A percentile compares a stretch with the other conserved stretches of the same genome.
phyloP scores from a whole-genome alignment of 148 eudicot species.

The Silene conica region DNA sequence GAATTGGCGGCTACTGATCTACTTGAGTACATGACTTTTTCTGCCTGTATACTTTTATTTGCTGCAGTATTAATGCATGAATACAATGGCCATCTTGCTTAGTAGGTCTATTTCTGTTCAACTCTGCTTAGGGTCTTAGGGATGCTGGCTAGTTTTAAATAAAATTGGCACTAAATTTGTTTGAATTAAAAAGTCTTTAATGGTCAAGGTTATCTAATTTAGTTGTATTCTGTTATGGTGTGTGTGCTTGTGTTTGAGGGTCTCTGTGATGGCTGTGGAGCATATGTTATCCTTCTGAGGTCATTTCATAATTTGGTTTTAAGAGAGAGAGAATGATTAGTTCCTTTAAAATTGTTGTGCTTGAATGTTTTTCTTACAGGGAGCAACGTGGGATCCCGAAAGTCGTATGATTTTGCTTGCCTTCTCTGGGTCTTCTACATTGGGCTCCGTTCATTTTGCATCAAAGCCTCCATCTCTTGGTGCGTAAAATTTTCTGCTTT shows the following conservation, averaged over 20 bases:
- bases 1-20: not conserved
- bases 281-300: not conserved
- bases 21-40: not conserved
- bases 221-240: not conserved
- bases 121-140: not conserved
- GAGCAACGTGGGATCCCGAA: slow-evolving; percentile 98
- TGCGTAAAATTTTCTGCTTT: slow-evolving; percentile 17
- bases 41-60: not conserved
- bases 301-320: not conserved
- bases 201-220: not conserved
- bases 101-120: not conserved
- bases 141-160: no score
- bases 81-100: not conserved
- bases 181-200: not conserved
- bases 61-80: not conserved
- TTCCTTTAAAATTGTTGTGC: not conserved
- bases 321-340: not conserved
- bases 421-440: slow-evolving; percentile 70
- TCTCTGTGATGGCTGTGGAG: slow-evolving; percentile 6
- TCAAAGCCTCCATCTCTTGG: slow-evolving; percentile 98
- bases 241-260: not conserved
- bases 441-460: slow-evolving; percentile 94
- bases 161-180: no score
- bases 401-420: slow-evolving; percentile 84
- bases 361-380: slow-evolving; percentile 36